These are phyloP conservation scores for Pelargonium australe DNA, from an alignment of 441 rosid species.

Conservation along the genomic window DNA sequence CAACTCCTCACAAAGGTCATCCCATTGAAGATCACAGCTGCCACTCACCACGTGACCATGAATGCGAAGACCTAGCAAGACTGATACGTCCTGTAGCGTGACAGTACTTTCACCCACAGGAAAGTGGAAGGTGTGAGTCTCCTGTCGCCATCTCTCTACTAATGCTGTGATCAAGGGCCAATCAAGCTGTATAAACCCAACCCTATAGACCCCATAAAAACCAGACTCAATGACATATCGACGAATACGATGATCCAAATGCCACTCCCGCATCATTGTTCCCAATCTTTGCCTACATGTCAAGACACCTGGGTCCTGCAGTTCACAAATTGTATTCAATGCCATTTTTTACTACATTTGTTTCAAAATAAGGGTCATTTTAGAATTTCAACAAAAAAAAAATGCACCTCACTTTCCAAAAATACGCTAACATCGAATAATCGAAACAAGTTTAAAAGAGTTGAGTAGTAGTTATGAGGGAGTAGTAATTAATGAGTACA, in stretches of 20 bases:
- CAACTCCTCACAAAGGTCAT: background rate
- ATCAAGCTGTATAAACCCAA: constrained; percentile 8
- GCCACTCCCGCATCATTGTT: background rate
- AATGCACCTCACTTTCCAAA: too few relatives aligned
- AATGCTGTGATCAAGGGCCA: constrained; percentile 10
- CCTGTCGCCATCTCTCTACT: constrained; percentile 14
- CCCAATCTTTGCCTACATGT: background rate
- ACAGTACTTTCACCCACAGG: background rate
- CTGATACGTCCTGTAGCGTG: background rate
- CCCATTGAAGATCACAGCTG: background rate
- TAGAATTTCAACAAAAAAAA: too few relatives aligned
- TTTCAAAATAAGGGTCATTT: too few relatives aligned
- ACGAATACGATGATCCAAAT: background rate
- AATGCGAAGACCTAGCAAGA: background rate
- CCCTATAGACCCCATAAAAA: background rate
- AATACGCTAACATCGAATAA: too few relatives aligned
- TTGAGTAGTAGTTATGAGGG: too few relatives aligned
- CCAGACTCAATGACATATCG: background rate
- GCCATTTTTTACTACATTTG: background rate
- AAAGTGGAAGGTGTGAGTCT: constrained; percentile 14
- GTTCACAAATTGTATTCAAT: background rate
- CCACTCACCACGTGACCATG: constrained; percentile 5
- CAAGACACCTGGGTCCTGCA: constrained; percentile 3
- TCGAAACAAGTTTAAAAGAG: too few relatives aligned
- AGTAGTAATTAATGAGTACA: too few relatives aligned